Evolutionary conservation across 2,329 filamentous ascomycete genomes (phyloP).

Genomic region (Fusarium verticillioides): DNA sequence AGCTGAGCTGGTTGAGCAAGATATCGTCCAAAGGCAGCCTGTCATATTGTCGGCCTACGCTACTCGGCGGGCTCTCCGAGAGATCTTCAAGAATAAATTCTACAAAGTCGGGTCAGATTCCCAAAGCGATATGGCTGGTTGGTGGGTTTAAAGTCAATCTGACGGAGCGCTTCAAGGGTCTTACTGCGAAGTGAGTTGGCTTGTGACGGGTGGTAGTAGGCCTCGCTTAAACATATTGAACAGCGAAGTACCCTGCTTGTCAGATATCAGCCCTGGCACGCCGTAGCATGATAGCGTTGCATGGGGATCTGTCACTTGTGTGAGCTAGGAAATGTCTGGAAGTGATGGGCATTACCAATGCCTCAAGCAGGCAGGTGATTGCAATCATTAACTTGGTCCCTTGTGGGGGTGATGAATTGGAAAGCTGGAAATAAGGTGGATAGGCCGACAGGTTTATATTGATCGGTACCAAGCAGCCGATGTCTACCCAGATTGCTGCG

Average conservation of each 20-base stretch:
- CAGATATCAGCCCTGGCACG: slow-evolving; percentile 24
- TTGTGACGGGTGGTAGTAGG: neutral
- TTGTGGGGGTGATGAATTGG: slow-evolving; percentile 17
- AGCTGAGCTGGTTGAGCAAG: slow-evolving; percentile 12
- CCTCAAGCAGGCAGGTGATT: slow-evolving; percentile 9
- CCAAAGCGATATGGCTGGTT: slow-evolving; percentile 29
- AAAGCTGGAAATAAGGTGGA: slow-evolving; percentile 20
- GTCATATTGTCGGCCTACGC: neutral
- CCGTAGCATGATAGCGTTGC: slow-evolving; percentile 33
- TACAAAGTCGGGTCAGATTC: slow-evolving; percentile 31
- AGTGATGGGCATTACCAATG: slow-evolving; percentile 18
- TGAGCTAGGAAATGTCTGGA: slow-evolving; percentile 31
- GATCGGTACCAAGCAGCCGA: slow-evolving; percentile 2
- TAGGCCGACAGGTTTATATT: slow-evolving; percentile 1
- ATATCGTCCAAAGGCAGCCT: slow-evolving; percentile 1
- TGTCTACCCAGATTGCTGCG: neutral
- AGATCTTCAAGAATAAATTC: slow-evolving; percentile 25
- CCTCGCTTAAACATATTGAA: slow-evolving; percentile 26
- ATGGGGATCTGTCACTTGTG: slow-evolving; percentile 42
- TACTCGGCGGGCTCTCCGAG: slow-evolving; percentile 18
- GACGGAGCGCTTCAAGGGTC: slow-evolving; percentile 22
- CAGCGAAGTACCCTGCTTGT: slow-evolving; percentile 27
- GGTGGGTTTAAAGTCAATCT: slow-evolving; percentile 30
- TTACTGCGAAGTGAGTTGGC: slow-evolving; percentile 15
- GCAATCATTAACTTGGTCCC: neutral